Percentiles rank a stretch among this genome's conserved stretches.
These are phyloP conservation scores for Daphne laureola DNA, from an alignment of 441 rosid species.

Conservation along the genomic window DNA sequence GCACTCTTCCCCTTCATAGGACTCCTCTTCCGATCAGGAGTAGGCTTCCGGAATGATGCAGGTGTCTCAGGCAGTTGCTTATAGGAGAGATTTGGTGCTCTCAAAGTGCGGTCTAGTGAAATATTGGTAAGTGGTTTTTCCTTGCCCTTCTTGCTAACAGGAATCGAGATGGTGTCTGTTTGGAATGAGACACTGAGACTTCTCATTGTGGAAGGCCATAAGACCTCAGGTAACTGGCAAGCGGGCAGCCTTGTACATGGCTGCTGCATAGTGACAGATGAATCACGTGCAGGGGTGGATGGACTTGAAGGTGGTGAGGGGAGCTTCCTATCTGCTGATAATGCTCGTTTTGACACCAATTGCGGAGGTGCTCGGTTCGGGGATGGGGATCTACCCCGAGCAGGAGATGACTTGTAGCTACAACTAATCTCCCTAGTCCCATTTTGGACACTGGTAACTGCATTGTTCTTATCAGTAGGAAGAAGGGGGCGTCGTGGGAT, in stretches of 20 bases:
- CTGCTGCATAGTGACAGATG: conserved; percentile 36
- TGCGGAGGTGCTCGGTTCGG: conserved; percentile 50
- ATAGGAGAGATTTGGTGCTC: conserved; percentile 70
- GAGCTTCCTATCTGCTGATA: conserved; percentile 83
- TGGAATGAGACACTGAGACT: conserved; percentile 95
- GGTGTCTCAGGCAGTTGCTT: conserved; percentile 62
- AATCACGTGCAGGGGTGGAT: conserved; percentile 66
- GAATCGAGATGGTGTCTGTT: conserved; percentile 77
- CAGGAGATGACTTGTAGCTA: conserved; percentile 64
- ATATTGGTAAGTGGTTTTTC: conserved; percentile 59
- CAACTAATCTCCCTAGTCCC: conserved; percentile 61
- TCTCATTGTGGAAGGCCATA: conserved; percentile 99
- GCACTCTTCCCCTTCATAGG: conserved; percentile 75
- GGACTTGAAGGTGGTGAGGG: conserved; percentile 68
- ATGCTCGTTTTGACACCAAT: conserved; percentile 53
- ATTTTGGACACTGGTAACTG: conserved; percentile 39
- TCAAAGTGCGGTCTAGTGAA: conserved; percentile 61
- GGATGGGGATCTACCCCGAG: conserved; percentile 57
- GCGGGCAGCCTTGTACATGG: conserved; percentile 52
- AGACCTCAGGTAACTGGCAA: conserved; percentile 74
- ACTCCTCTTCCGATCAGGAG: conserved; percentile 75
- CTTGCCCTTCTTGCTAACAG: conserved; percentile 82
- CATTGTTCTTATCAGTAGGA: conserved; percentile 69
- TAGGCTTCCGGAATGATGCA: conserved; percentile 48
- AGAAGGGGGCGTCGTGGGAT: conserved; percentile 47